Evolutionary conservation across 1,139 yeast species (phyloP), one percentile per base, ranked within the genome.

Genomic region (Lodderomyces oxycetoniae): DNA sequence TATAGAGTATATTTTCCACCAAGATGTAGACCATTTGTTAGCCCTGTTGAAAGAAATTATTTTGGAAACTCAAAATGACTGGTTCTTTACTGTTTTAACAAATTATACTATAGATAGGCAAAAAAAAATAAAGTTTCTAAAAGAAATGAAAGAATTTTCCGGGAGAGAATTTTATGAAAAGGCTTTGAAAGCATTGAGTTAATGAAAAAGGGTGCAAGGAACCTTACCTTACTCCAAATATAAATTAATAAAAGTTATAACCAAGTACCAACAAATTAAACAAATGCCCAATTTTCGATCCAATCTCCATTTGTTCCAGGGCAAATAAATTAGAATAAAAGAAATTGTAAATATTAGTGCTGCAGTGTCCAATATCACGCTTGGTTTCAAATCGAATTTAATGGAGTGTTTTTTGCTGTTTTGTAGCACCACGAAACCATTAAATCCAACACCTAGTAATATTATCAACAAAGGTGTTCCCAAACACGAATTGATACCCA

Each of bases 401-500:
- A 64, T 48, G n/a, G 44, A 34, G 7, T 38, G 41, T 4, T 38
- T 15, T 19, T 7, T 7, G 7, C 9, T 10, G 22, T 19, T 19
- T n/a, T 33, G 14, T 8, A 39, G 36, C 2, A 45, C 39, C 4
- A 50, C 39, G 11, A 53, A 34, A 15, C 69, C 67, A 48, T 66
- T 67, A 9, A 57, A 46, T 0, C 74, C 73, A 13, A 67, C 48
- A 0, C 73, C 74, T 9, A 67, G 46, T 35, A 67, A 46, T 3
- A 64, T 59, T 11, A 61, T 46, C 10, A 67, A 45, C 15, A 66
- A 48, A 3, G 72, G 72, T 0, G 74, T 62, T 0, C 73, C 72
- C 30, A 67, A 47, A 42, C 71, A 65, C 1, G 72, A 53, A 43
- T 63, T 63, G 6, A 67, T 46, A 1, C 72, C 74, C 21, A 63